Evolutionary conservation across 192 early-diverging fungal genomes (phyloP), one percentile per base, ranked within the genome.

Genomic region (Cladochytrium replicatum): DNA sequence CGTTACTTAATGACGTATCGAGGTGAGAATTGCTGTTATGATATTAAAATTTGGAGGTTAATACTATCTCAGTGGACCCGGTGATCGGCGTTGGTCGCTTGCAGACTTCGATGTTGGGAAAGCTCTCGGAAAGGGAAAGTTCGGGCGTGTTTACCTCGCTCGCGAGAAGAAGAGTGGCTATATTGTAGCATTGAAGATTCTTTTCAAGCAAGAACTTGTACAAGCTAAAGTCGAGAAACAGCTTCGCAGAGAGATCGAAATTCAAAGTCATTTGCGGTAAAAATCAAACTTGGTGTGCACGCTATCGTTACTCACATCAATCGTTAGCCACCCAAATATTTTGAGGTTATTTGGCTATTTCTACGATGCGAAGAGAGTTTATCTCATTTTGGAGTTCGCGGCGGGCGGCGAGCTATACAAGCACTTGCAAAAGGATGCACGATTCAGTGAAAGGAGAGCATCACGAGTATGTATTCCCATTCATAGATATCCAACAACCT

Each of bases 351-450:
- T 83, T 52, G 91, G 90, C 2, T 96, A 93, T 60, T 98, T 98
- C 61, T 86, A 96, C 68, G 94, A 98, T 51, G 73, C 79, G 32
- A 93, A 86, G 48, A 78, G 89, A 15, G 85, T 96, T 1, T 94
- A 88, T 51, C 58, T 98, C 48, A 92, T 98, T 22, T 74, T 98
- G 1, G 94, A 98, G 60, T 96, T 89, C 59, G 94, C 94, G n/a
- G 81, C 86, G 8, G 74, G 84, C 28, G 94, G 94, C 7, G 94
- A 96, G 67, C 57, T 98, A 55, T 96, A 91, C 74, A 86, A 86
- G 58, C 69, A 80, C 45, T 65, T 97, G 40, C 69, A 76, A 54
- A 81, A 80, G 52, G 58, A 78, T 23, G 66, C 61, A 15, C 64
- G 72, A 40, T 93, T 98, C 51, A 50, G 69, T 34, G 92, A 96